Percentiles rank a stretch among this genome's conserved stretches.
Evolutionary conservation across 805 yeast species (phyloP).

Genomic region (Candida tallmaniae): DNA sequence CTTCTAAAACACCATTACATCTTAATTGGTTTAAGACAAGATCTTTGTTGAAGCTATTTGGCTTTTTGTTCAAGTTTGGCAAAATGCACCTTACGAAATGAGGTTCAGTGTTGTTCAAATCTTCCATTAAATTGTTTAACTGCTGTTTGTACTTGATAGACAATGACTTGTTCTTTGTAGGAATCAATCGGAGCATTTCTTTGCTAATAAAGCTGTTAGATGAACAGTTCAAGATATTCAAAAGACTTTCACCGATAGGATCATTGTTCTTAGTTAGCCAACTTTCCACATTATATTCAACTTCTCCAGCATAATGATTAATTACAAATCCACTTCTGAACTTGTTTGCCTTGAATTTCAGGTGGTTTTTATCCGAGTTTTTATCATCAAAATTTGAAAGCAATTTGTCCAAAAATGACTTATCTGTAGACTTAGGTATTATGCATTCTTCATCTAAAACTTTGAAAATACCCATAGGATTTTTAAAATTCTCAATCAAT

Average conservation of each 20-base stretch:
- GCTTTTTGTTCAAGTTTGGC: conserved; percentile 74
- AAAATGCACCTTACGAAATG: conserved; percentile 95
- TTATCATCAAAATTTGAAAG: conserved; percentile 55
- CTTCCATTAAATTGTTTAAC: conserved; percentile 62
- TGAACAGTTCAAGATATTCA: conserved; percentile 57
- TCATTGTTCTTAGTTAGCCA: conserved; percentile 96
- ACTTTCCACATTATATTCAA: conserved; percentile 86
- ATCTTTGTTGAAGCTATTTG: conserved; percentile 66
- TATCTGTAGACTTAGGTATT: conserved; percentile 85
- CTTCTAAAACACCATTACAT: conserved; percentile 97
- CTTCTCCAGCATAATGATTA: conserved; percentile 93
- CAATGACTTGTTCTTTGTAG: conserved; percentile 55
- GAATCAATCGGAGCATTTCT: conserved; percentile 15
- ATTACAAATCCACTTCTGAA: conserved; percentile 74
- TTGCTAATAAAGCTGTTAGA: conserved; percentile 48
- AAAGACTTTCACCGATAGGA: conserved; percentile 76
- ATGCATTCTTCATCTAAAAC: conserved; percentile 92
- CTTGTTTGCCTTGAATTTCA: conserved; percentile 67
- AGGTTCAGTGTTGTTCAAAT: conserved; percentile 78
- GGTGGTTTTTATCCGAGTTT: conserved; percentile 29
- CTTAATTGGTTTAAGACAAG: conserved; percentile 84
- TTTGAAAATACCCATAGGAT: conserved; percentile 69
- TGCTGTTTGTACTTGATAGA: conserved; percentile 90
- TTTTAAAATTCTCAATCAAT: conserved; percentile 66
- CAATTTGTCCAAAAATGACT: conserved; percentile 76